Evolutionary conservation across 2,329 filamentous ascomycete genomes (phyloP).

Genomic region (Aspergillus carbonarius): DNA sequence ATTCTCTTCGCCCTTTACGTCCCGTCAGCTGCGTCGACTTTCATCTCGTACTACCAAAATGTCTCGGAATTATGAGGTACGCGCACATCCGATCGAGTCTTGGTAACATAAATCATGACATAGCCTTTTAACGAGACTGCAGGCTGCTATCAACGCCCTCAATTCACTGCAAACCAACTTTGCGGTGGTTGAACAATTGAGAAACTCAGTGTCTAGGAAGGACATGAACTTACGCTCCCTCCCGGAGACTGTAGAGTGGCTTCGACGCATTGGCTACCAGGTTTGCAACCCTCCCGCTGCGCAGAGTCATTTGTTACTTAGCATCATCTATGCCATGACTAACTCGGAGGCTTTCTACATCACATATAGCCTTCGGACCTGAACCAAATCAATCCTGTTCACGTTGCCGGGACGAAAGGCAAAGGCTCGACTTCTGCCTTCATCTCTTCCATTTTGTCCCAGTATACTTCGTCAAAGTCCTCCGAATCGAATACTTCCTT

Average conservation of each 20-base stretch:
- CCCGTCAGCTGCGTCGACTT: constrained; percentile 26
- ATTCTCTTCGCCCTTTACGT: constrained; percentile 17
- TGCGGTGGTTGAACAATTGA: constrained; percentile 71
- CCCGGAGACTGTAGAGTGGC: constrained; percentile 79
- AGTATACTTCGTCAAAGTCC: constrained; percentile 52
- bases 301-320: not conserved
- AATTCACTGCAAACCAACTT: constrained; percentile 79
- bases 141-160: constrained; percentile 71
- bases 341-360: not conserved
- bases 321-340: not conserved
- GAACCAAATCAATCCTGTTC: constrained; percentile 63
- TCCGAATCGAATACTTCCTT: constrained; percentile 23
- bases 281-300: constrained; percentile 48
- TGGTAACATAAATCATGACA: not conserved
- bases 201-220: constrained; percentile 63
- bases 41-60: constrained; percentile 33
- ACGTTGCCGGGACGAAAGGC: constrained; percentile 91
- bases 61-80: constrained; percentile 43
- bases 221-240: constrained; percentile 73
- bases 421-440: constrained; percentile 89
- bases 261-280: constrained; percentile 71
- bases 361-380: constrained; percentile 58
- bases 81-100: constrained; percentile 11
- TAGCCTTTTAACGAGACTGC: constrained; percentile 19
- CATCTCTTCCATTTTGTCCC: constrained; percentile 72